phyloP scores from a whole-genome alignment of 805 yeast species.

The Nakazawaea peltata region DNA sequence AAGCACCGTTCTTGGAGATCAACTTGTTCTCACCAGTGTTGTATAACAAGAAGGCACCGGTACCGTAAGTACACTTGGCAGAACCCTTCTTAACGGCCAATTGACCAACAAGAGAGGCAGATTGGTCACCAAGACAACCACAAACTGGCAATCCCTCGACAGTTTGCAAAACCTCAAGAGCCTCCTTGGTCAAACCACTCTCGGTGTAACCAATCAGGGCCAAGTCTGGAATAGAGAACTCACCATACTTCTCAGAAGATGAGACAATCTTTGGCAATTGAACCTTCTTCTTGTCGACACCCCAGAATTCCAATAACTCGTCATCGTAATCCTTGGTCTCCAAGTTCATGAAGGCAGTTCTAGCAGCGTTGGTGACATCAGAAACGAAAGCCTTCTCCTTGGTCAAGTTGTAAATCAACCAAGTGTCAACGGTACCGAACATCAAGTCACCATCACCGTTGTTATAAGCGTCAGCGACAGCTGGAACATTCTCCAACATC shows the following conservation, averaged over 20 bases:
- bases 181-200: slow-evolving; percentile 39
- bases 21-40: slow-evolving; percentile 75
- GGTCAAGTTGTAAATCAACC: slow-evolving; percentile 85
- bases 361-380: slow-evolving; percentile 86
- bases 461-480: slow-evolving; percentile 60
- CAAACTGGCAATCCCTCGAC: slow-evolving; percentile 65
- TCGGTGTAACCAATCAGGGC: slow-evolving; percentile 42
- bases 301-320: slow-evolving; percentile 70
- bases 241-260: slow-evolving; percentile 71
- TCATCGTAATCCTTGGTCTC: slow-evolving; percentile 70
- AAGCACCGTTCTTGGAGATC: slow-evolving; percentile 69
- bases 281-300: slow-evolving; percentile 59
- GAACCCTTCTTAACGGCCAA: slow-evolving; percentile 75
- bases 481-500: slow-evolving; percentile 75
- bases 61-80: slow-evolving; percentile 94
- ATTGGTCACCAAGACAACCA: slow-evolving; percentile 92
- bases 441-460: slow-evolving; percentile 63
- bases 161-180: slow-evolving; percentile 37
- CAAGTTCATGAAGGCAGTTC: slow-evolving; percentile 86
- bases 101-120: slow-evolving; percentile 91
- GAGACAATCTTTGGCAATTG: slow-evolving; percentile 71
- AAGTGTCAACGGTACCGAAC: slow-evolving; percentile 92
- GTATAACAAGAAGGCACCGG: slow-evolving; percentile 87
- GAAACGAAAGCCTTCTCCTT: slow-evolving; percentile 63
- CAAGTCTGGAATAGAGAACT: slow-evolving; percentile 54